Conservation (phyloP, 495 filamentous ascomycete species). For the Tuber magnatum region DNA sequence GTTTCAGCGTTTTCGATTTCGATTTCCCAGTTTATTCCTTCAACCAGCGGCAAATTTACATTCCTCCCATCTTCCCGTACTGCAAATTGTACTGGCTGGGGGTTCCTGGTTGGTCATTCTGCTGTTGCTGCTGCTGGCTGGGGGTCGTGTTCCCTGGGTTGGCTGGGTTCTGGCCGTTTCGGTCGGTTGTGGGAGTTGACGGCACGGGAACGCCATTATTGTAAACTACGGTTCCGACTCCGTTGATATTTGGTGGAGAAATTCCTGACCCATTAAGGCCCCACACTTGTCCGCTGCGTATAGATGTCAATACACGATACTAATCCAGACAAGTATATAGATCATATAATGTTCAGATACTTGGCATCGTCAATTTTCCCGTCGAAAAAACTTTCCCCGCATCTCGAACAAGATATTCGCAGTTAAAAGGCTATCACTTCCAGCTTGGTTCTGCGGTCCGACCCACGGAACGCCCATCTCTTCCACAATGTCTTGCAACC, state of each 20-base stretch:
- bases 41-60: constrained; percentile 2
- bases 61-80: constrained; percentile 39
- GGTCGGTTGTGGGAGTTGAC: constrained; percentile 28
- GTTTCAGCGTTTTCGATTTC: background rate
- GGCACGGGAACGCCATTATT: constrained; percentile 33
- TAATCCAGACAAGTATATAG: background rate
- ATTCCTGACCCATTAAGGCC: constrained; percentile 38
- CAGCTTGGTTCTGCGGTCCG: constrained; percentile 80
- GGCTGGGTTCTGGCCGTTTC: constrained; percentile 24
- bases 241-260: constrained; percentile 34
- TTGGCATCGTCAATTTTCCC: constrained; percentile 61
- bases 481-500: constrained; percentile 87
- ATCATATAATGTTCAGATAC: constrained; percentile 32
- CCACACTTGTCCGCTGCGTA: constrained; percentile 39
- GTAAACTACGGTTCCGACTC: constrained; percentile 33
- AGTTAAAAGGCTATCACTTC: constrained; percentile 83
- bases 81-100: constrained; percentile 22
- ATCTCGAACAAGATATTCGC: constrained; percentile 89
- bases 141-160: constrained; percentile 34
- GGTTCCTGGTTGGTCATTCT: constrained; percentile 23
- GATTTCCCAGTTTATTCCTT: background rate
- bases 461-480: constrained; percentile 80
- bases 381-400: constrained; percentile 76
- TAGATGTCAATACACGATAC: background rate
- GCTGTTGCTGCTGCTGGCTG: constrained; percentile 14